These are phyloP conservation scores for Debaryomycetaceae sp. DNA, from an alignment of 1,139 yeast species.

Conservation along the genomic window DNA sequence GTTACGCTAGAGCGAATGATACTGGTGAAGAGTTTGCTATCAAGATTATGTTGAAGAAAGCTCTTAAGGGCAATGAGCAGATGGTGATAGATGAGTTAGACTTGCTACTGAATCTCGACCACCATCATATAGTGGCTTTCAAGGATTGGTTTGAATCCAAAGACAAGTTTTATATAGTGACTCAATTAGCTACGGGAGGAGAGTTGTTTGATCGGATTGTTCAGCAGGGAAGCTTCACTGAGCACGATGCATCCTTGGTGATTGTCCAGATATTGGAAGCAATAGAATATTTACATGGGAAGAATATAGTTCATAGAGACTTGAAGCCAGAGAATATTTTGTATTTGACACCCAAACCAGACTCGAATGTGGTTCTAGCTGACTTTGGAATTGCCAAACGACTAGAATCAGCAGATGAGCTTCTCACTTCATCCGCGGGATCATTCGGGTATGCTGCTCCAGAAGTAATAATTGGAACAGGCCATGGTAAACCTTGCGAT, in stretches of 20 bases:
- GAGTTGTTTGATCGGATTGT: slow-evolving; percentile 85
- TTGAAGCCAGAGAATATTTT: slow-evolving; percentile 87
- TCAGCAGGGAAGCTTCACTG: slow-evolving; percentile 74
- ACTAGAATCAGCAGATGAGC: slow-evolving; percentile 56
- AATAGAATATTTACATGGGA: slow-evolving; percentile 64
- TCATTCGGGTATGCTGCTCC: slow-evolving; percentile 95
- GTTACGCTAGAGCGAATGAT: slow-evolving; percentile 61
- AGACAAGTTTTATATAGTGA: slow-evolving; percentile 72
- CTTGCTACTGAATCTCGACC: slow-evolving; percentile 62
- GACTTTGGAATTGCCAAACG: slow-evolving; percentile 92
- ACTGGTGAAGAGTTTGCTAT: slow-evolving; percentile 78
- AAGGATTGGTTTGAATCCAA: slow-evolving; percentile 86
- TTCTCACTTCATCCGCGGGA: slow-evolving; percentile 78
- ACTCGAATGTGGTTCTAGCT: slow-evolving; percentile 76
- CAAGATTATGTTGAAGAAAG: slow-evolving; percentile 79
- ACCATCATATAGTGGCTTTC: slow-evolving; percentile 80
- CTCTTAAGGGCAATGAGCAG: slow-evolving; percentile 69
- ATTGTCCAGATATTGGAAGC: slow-evolving; percentile 72
- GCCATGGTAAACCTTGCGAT: slow-evolving; percentile 92
- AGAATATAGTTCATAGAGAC: slow-evolving; percentile 84
- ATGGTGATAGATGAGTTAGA: slow-evolving; percentile 73
- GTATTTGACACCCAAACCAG: slow-evolving; percentile 49
- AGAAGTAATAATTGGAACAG: slow-evolving; percentile 70
- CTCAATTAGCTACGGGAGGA: slow-evolving; percentile 86
- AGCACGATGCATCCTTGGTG: slow-evolving; percentile 73